Evolutionary conservation across 2,329 filamentous ascomycete species (phyloP), one percentile per base, ranked within the genome.

Genomic region (Metarhizium rileyi): DNA sequence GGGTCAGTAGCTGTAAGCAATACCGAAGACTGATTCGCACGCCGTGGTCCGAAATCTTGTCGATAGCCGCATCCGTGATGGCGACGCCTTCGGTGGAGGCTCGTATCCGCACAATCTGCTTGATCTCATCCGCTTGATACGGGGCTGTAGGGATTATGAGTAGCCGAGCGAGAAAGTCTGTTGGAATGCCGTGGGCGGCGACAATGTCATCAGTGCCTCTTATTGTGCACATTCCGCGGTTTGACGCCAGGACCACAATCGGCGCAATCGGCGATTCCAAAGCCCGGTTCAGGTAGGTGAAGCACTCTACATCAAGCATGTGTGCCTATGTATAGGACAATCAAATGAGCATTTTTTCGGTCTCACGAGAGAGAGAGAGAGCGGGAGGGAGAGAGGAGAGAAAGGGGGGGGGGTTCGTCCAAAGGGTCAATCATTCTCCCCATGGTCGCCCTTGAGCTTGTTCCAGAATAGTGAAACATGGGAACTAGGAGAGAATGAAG

Each of bases 241-340:
- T 98, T 40, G 93, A 97, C 52, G 93, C 93, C 53, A 98, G 84
- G 57, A 98, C 93, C 53, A 98, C 93, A 63, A 98, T 95, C 51
- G 93, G 93, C 2, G 91, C 91, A 63, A 98, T 94, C 57, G 84
- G 81, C 50, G 88, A 90, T 76, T 98, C 93, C 58, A 98, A 79
- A n/a, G 93, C 93, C 64, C 90, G 87, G 76, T 97, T 97, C 63
- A 98, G 83, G 71, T 96, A 98, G 58, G 93, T 97, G 73, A 97
- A 98, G 75, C 90, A 95, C 74, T 98, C 93, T 59, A 98, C 86
- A 68, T 98, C 93, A 60, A 98, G 89, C 93, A 98, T 98, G 74
- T 98, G 91, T 53, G 95, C 91, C 90, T 94, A 58, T 63, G 38
- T 8, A 42, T 25, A 25, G 25, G 10, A 20, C 12, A 22, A 22